Evolutionary conservation across 106 monocot genomes (phyloP), one percentile per base, ranked within the genome.

Genomic region (Platanthera zijinensis): DNA sequence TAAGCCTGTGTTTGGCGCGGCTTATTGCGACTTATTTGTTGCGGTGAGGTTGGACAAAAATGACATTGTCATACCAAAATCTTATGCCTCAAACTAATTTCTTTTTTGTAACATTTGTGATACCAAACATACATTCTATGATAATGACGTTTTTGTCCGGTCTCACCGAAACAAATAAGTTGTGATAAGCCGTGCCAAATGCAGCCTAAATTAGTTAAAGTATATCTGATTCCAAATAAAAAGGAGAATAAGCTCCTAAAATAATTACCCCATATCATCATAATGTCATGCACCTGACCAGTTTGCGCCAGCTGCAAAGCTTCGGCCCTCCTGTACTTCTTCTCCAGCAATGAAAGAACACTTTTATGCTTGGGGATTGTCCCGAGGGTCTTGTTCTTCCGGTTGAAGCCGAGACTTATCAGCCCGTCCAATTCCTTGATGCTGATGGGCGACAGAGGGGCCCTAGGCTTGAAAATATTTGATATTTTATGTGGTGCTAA

Each of bases 371-470:
- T 86, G 80, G 93, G 93, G 18, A 97, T 81, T 18, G 91, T 61
- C 11, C 97, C 87, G 83, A 97, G 74, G 3, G 91, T 97, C 83
- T 91, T 97, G 85, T 97, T 97, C 87, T 94, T 97, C 63, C 89
- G 74, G 74, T 82, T 91, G 72, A 97, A 97, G 79, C 93, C 91
- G 15, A 94, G 50, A 9, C 91, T 83, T 7, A 97, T 51, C 14
- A 97, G 76, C 13, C 93, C 93, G 76, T 96, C 96, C 95, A 92
- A 96, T 79, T 96, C 92, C 66, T 92, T 96, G 75, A 96, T 92
- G 53, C 76, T 90, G 8, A 93, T 87, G 30, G 89, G 87, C 7
- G 94, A 93, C 18, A 86, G 79, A 14, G 94, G 93, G 12, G 74
- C 81, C 61, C 86, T 84, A 12, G 94, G 97, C 73, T 25, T 25